A percentile compares a stretch with the other conserved stretches of the same genome.
Conservation (phyloP, 2,329 filamentous ascomycete genomes). For the Didymella pinodella region DNA sequence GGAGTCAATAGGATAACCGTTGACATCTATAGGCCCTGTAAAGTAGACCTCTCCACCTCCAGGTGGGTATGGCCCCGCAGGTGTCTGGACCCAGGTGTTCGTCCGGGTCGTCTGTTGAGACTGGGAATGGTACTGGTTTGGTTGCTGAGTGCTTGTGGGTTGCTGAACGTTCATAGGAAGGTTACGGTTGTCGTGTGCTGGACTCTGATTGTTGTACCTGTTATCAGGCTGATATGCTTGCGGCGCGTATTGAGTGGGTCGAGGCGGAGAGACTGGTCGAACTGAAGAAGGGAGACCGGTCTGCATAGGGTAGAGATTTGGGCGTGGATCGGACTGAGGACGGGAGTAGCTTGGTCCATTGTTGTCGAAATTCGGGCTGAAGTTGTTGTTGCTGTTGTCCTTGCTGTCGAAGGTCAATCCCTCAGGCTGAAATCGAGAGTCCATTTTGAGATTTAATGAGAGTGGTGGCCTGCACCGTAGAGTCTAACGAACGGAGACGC, state of each 20-base stretch:
- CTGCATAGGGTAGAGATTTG: conserved; percentile 25
- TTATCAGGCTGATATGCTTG: conserved; percentile 19
- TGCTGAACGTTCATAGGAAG: conserved; percentile 24
- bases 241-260: conserved; percentile 26
- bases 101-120: conserved; percentile 39
- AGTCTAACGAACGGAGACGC: conserved; percentile 29
- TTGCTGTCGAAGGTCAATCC: conserved; percentile 38
- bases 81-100: conserved; percentile 43
- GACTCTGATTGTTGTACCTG: conserved; percentile 13
- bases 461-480: conserved; percentile 46
- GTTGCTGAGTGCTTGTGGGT: conserved; percentile 16
- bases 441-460: conserved; percentile 37
- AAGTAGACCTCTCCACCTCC: conserved; percentile 30
- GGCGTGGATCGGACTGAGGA: conserved; percentile 23
- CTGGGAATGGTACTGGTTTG: conserved; percentile 19
- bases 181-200: conserved; percentile 16
- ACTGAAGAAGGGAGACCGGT: conserved; percentile 24
- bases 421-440: conserved; percentile 41
- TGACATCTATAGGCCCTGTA: conserved; percentile 31
- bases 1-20: conserved; percentile 38
- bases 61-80: conserved; percentile 31
- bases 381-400: conserved; percentile 28
- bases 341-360: conserved; percentile 23
- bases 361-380: conserved; percentile 33
- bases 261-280: conserved; percentile 26